Evolutionary conservation across 169 alveolate species (phyloP).

Genomic region (Plasmodium malariae): DNA sequence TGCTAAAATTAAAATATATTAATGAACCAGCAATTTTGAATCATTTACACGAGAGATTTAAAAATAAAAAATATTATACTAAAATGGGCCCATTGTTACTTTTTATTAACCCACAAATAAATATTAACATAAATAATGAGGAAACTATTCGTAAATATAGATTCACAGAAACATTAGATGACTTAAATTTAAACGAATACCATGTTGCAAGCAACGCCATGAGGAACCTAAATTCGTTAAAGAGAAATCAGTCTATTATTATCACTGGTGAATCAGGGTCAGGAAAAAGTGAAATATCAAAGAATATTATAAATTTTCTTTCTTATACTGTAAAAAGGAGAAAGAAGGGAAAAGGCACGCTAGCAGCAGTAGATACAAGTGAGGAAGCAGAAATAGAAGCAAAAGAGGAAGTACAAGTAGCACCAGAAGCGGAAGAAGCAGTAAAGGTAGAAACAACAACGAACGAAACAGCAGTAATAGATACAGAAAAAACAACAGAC

Average conservation of each 20-base stretch:
- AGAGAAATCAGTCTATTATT: constrained; percentile 90
- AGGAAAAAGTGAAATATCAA: constrained; percentile 95
- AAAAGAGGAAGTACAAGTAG: background rate
- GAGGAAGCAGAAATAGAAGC: background rate
- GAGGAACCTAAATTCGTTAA: constrained; percentile 27
- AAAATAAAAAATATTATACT: constrained; percentile 41
- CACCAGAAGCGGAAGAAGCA: background rate
- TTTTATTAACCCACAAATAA: constrained; percentile 35
- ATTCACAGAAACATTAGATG: background rate
- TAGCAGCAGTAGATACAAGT: background rate
- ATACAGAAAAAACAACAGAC: background rate
- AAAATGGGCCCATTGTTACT: constrained; percentile 70
- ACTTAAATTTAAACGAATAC: constrained; percentile 28
- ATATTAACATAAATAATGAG: background rate
- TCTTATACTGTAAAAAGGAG: constrained; percentile 67
- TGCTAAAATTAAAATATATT: constrained; percentile 40
- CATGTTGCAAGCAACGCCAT: constrained; percentile 27
- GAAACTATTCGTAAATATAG: constrained; percentile 33
- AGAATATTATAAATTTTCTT: constrained; percentile 89
- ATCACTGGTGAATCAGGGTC: constrained; percentile 96
- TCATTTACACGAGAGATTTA: constrained; percentile 46
- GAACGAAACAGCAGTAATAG: background rate
- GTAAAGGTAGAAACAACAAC: background rate
- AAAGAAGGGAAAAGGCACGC: background rate
- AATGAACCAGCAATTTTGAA: constrained; percentile 39